Percentiles rank a stretch among this genome's conserved stretches.
Conservation (phyloP, 768 basidiomycete genomes). For the Tylopilus balloui region DNA sequence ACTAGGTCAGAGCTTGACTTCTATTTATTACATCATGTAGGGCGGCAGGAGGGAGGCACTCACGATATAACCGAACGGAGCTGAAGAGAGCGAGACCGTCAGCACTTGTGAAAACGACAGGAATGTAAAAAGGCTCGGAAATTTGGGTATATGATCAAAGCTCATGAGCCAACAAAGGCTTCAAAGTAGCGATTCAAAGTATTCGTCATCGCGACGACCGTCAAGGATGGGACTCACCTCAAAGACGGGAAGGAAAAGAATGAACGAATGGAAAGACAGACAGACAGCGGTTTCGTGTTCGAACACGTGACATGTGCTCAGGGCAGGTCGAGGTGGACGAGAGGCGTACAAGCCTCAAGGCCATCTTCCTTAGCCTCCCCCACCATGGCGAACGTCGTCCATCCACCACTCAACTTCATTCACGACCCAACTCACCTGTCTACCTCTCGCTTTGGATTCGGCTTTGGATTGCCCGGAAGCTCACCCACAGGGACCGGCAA, state of each 20-base stretch:
- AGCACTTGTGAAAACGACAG: slow-evolving; percentile 9
- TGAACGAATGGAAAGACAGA: neutral
- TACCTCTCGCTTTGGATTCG: slow-evolving; percentile 66
- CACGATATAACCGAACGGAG: slow-evolving; percentile 22
- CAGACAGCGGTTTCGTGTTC: neutral
- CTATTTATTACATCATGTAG: slow-evolving; percentile 68
- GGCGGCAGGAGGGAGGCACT: slow-evolving; percentile 25
- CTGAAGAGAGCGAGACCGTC: neutral
- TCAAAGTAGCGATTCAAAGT: slow-evolving; percentile 87
- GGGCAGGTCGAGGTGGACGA: slow-evolving; percentile 29
- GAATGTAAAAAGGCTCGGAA: slow-evolving; percentile 53
- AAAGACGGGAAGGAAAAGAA: neutral
- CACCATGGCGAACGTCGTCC: slow-evolving; percentile 70
- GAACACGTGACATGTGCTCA: slow-evolving; percentile 33
- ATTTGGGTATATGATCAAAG: slow-evolving; percentile 82
- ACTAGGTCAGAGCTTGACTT: slow-evolving; percentile 89
- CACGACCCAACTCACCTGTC: slow-evolving; percentile 55
- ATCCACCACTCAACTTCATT: slow-evolving; percentile 61
- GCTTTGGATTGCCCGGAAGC: slow-evolving; percentile 55
- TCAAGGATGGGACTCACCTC: slow-evolving; percentile 30
- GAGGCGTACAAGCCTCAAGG: slow-evolving; percentile 1
- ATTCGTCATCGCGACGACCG: slow-evolving; percentile 51
- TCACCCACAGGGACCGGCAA: slow-evolving; percentile 44
- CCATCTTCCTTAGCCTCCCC: slow-evolving; percentile 15
- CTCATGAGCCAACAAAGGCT: slow-evolving; percentile 59